Evolutionary conservation across 2,329 filamentous ascomycete genomes (phyloP), one percentile per base, ranked within the genome.

Genomic region (Epichloe uncinata): DNA sequence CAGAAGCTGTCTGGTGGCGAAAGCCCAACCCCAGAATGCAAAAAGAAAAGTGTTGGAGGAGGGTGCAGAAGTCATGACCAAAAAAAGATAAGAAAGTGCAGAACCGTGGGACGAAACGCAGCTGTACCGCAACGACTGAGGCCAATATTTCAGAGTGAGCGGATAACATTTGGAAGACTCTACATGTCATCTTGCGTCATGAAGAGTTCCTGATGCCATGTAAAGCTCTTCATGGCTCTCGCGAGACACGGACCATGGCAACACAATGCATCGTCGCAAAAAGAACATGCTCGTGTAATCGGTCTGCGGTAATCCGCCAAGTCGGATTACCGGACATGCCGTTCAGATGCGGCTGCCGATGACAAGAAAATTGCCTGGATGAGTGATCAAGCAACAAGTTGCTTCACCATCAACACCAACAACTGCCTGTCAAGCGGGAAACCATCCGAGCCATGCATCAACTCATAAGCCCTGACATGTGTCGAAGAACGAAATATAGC

Each of bases 401-500:
- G 43, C 50, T n/a, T 33, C 11, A 44, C 42, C 50, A 49, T 41
- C 48, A 50, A 36, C 42, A 37, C 16, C 48, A 54, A 57, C 45
- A 45, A 47, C 45, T 47, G 49, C 46, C 50, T 44, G 54, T 53
- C 53, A 51, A 57, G 51, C 37, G 16, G 55, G 56, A 55, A 59
- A 54, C 53, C 54, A 61, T 63, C 67, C 64, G 64, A 70, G 68
- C 66, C 67, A 69, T 63, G 57, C 55, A 54, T 63, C 53, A 65
- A 63, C 58, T 63, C 30, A 22, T 52, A 49, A 65, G 60, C 57
- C 55, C 54, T 57, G 58, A 62, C 55, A 64, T 60, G 57, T 58
- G 63, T 68, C 64, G 64, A 68, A 70, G 66, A 69, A 67, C 66
- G 58, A 69, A 65, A 68, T 66, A 67, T 61, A 67, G 61, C 62